Percentiles rank a stretch among this genome's conserved stretches.
Evolutionary conservation across 257 asterid species (phyloP).

Genomic region (Solanum chilense): DNA sequence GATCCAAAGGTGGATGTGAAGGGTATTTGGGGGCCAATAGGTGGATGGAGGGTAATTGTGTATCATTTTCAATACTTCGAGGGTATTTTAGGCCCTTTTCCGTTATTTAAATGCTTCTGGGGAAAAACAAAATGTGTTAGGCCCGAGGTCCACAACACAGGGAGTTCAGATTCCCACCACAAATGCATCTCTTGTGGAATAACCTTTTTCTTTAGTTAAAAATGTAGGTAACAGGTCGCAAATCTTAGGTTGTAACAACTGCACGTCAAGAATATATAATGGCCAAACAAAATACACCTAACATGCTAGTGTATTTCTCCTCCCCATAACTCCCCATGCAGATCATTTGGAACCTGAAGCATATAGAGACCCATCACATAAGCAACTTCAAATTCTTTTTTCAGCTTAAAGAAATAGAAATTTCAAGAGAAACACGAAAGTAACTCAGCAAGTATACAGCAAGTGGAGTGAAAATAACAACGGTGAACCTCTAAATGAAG

Average conservation of each 20-base stretch:
- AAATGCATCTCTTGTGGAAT: neutral
- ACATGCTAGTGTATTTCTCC: neutral
- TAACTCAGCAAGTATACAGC: neutral
- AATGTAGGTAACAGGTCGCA: neutral
- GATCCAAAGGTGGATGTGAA: too few species aligned
- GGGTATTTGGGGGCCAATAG: too few species aligned
- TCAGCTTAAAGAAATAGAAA: neutral
- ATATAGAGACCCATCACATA: neutral
- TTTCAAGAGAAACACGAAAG: neutral
- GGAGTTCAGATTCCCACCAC: neutral
- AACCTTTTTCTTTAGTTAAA: neutral
- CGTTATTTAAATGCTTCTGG: neutral
- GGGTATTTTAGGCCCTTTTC: too few species aligned
- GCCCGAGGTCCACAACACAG: neutral
- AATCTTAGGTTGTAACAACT: neutral
- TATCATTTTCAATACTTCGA: too few species aligned
- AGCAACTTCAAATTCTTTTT: neutral
- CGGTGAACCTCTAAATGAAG: slow-evolving; percentile 74
- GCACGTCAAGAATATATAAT: neutral
- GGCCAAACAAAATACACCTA: neutral
- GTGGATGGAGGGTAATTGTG: too few species aligned
- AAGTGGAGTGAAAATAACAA: neutral
- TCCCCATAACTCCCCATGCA: neutral
- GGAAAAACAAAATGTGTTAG: neutral
- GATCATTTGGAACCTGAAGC: neutral